Evolutionary conservation across 2,329 filamentous ascomycete species (phyloP).

Genomic region (Fusarium sarcochroum): DNA sequence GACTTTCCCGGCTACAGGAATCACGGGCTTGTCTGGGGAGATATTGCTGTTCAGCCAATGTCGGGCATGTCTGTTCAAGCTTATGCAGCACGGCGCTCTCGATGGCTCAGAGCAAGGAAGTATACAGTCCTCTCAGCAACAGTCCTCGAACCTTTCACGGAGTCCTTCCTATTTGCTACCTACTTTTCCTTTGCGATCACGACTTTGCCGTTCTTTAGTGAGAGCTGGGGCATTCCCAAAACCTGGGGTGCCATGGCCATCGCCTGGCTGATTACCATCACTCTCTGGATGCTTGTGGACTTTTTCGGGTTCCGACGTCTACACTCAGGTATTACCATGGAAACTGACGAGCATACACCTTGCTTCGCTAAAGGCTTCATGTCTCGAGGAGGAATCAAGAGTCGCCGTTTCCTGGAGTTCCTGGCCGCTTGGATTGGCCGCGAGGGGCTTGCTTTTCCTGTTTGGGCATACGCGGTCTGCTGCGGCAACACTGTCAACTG

Average conservation of each 20-base stretch:
- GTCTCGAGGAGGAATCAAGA: conserved; percentile 55
- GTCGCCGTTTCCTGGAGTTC: conserved; percentile 78
- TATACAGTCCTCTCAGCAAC: conserved; percentile 93
- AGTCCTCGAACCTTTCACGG: conserved; percentile 91
- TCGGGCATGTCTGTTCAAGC: conserved; percentile 81
- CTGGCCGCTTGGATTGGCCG: conserved; percentile 86
- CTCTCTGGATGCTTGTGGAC: conserved; percentile 81
- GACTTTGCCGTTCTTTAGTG: conserved; percentile 75
- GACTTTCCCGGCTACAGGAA: conserved; percentile 76
- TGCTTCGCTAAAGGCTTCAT: conserved; percentile 72
- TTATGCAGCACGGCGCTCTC: conserved; percentile 84
- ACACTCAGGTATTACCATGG: conserved; percentile 79
- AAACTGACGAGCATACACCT: conserved; percentile 80
- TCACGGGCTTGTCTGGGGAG: conserved; percentile 86
- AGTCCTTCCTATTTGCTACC: conserved; percentile 85
- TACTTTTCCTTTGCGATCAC: conserved; percentile 86
- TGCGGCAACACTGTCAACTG: conserved; percentile 90
- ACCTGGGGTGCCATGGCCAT: conserved; percentile 77
- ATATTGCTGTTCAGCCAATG: conserved; percentile 92
- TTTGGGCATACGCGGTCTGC: conserved; percentile 91
- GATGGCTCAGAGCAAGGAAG: conserved; percentile 94
- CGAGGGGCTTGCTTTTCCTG: conserved; percentile 85
- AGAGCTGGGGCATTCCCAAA: conserved; percentile 65
- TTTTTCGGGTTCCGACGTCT: conserved; percentile 80
- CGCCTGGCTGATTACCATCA: conserved; percentile 77